These are phyloP conservation scores for Chytriomyces hyalinus DNA, from an alignment of 192 early-diverging fungal genomes.

Conservation along the genomic window DNA sequence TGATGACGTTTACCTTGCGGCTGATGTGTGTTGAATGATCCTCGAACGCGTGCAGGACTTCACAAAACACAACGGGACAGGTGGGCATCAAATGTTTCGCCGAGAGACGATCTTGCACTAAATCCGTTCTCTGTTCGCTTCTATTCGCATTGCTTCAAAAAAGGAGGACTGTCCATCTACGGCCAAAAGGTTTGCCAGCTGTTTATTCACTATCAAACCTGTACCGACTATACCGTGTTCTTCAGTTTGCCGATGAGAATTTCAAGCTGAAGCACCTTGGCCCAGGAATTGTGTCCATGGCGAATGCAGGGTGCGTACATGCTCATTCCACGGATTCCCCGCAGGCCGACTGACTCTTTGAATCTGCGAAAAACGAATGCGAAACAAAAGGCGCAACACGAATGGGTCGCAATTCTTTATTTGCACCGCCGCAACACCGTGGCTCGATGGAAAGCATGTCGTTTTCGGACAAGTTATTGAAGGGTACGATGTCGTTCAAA, in stretches of 20 bases:
- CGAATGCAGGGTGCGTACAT: no score
- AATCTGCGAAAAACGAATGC: constrained; percentile 31
- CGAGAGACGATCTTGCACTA: background rate
- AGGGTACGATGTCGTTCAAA: constrained; percentile 65
- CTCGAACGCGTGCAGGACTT: constrained; percentile 48
- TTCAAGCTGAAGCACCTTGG: constrained; percentile 71
- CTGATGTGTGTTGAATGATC: no score
- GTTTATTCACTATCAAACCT: no score
- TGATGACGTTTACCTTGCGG: no score
- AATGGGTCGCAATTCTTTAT: constrained; percentile 77
- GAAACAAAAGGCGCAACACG: constrained; percentile 54
- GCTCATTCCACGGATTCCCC: no score
- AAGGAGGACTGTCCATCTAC: constrained; percentile 77
- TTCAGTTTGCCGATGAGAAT: constrained; percentile 84
- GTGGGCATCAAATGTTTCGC: background rate
- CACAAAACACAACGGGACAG: constrained; percentile 78
- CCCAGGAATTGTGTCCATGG: constrained; percentile 48
- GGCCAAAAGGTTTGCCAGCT: constrained; percentile 53
- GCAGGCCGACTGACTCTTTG: no score
- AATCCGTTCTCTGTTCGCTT: background rate
- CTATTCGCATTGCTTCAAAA: no score
- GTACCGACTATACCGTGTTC: no score
- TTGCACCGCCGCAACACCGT: constrained; percentile 79
- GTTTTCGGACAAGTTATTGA: constrained; percentile 58
- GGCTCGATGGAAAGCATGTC: constrained; percentile 66